Base-by-base conservation (phyloP, 768 basidiomycete species). In the Calocera viscosa region DNA sequence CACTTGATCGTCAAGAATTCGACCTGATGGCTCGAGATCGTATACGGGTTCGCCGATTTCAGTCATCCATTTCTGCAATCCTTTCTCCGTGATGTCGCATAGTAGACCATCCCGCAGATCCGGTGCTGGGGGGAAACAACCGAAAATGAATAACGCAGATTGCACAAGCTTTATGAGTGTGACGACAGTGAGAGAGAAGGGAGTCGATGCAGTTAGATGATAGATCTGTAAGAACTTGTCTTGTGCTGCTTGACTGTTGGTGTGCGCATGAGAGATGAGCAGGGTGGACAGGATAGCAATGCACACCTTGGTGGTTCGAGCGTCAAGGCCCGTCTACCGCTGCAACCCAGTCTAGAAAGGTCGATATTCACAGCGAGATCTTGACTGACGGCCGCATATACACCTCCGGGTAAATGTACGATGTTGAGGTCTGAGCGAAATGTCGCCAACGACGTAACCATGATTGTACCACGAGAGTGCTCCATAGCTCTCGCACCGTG, bases 361-460 rank as follows among this genome's bases (percentile, higher is more conserved):
- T 88, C 87, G 71, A 92, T 89, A 72, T 92, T 93, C 64, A 86
- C 81, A 75, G 88, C 90, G 33, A 93, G 82, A 69, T 84, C 84
- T 67, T 88, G 84, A 68, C 82, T 82, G 34, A 81, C 80, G 40
- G 81, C 80, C 22, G 82, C 79, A 75, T 86, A 89, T 74, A 86
- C 80, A 38, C 88, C 91, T 49, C 80, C 76, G 0, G 89, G 89
- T 65, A 93, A 84, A 68, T 83, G 86, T 34, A 92, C 87, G 68
- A 92, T 90, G 66, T 89, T 89, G 74, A 85, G 89, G 78, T 92
- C 90, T 1, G 90, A 91, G 66, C 88, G 88, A 74, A 93, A 93
- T 78, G 89, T 87, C 49, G 89, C 88, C 30, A 93, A 83, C 12
- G 90, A 91, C 30, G 91, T 93, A 66, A 85, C 83, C 83, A 92